Evolutionary conservation across 2,329 filamentous ascomycete species (phyloP), one percentile per base, ranked within the genome.

Genomic region (Colletotrichum shisoi): DNA sequence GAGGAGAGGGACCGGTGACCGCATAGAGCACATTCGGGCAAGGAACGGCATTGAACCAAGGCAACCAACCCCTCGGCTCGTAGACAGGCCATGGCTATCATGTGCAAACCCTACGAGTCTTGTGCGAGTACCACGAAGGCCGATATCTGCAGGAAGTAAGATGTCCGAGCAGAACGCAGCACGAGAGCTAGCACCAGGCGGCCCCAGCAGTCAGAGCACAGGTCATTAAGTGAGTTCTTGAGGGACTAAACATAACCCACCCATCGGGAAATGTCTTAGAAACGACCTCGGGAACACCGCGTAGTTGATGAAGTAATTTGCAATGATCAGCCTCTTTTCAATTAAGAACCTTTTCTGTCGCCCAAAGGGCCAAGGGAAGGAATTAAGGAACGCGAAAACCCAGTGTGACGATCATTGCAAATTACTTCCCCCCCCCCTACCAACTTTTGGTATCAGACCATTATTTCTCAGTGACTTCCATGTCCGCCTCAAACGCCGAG

Each of bases 1-100:
- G 91, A 72, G 91, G 91, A 57, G 91, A 93, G 76, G 91, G 91
- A 4, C 91, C 91, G 13, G 80, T 79, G 37, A 62, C 21, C 34
- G 57, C 42, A 45, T 66, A 37, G 60, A 19, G 27, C 17, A 27
- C 15, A 24, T 39, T 21, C 19, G 60, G 34, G 31, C 56, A 58
- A 19, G 27, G 34, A 24, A 24, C 31, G n/a, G 27, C 15, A n/a
- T 19, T 48, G 51, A n/a, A n/a, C n/a, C 13, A 39, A 27, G 34
- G 17, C 51, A 53, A 39, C 7, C 51, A 53, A 39, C 7, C 19
- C 8, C 24, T 27, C 44, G 21, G 56, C 31, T 48, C 8, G 34
- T 13, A 48, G 8, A n/a, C 31, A 58, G 7, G 21, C 21, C 9
- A 39, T 7, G 11, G 31, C n/a, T 19, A 48, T 12, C 27, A 6